phyloP scores from a whole-genome alignment of 345 rosid species.

The Alliaria petiolata region DNA sequence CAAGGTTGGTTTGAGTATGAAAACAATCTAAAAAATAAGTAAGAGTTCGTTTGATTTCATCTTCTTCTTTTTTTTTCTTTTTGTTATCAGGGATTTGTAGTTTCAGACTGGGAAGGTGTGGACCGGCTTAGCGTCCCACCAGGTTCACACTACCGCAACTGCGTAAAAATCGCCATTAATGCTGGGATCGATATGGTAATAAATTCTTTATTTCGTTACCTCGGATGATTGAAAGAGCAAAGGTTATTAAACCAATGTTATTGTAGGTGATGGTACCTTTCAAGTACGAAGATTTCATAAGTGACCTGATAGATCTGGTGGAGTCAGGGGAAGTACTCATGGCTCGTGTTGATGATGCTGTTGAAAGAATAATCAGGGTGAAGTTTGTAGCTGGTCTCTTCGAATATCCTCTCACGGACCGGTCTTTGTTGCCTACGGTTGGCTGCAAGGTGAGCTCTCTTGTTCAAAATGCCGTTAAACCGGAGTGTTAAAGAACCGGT shows the following conservation, averaged over 20 bases:
- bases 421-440: conserved; percentile 59
- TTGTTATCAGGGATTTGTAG: conserved; percentile 55
- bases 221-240: background rate
- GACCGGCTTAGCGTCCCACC: conserved; percentile 48
- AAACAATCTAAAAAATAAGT: background rate
- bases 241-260: background rate
- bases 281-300: conserved; percentile 45
- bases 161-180: conserved; percentile 57
- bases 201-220: background rate
- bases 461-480: conserved; percentile 38
- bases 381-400: conserved; percentile 83
- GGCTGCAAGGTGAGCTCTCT: conserved; percentile 65
- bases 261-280: conserved; percentile 79
- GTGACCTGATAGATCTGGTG: conserved; percentile 48
- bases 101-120: conserved; percentile 81
- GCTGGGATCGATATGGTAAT: conserved; percentile 93
- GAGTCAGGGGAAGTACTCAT: conserved; percentile 69
- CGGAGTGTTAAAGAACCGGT: background rate
- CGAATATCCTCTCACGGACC: conserved; percentile 65
- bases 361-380: conserved; percentile 81
- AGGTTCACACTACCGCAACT: conserved; percentile 59
- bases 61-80: background rate
- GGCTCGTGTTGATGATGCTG: conserved; percentile 73
- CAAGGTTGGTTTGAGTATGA: conserved; percentile 41
- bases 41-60: background rate